These are phyloP conservation scores for Davidsoniella virescens DNA, from an alignment of 2,329 filamentous ascomycete genomes.

Conservation along the genomic window DNA sequence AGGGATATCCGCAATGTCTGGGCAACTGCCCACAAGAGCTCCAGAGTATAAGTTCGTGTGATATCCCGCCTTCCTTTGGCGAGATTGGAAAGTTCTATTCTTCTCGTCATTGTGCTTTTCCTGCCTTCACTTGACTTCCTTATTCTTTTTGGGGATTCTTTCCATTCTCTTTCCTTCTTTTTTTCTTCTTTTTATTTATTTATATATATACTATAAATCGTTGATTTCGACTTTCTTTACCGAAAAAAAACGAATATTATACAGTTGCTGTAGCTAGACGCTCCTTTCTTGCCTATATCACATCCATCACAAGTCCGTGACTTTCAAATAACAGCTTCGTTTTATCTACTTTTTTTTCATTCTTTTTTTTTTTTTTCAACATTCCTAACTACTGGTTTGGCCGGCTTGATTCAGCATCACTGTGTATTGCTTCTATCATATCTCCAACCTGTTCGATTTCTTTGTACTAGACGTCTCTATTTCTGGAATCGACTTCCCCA, in stretches of 20 bases:
- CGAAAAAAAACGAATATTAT: conserved; percentile 1
- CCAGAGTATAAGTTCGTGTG: too few relatives aligned
- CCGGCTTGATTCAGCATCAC: too few relatives aligned
- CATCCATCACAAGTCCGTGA: background rate
- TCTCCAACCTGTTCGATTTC: background rate
- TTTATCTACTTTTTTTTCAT: conserved; percentile 7
- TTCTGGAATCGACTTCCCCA: background rate
- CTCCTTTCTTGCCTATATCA: conserved; percentile 9
- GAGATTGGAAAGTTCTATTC: too few relatives aligned
- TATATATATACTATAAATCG: conserved; percentile 8
- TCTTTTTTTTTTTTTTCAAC: conserved; percentile 9
- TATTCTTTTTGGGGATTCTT: background rate
- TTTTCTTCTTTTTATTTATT: conserved; percentile 12
- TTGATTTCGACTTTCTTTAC: conserved; percentile 10
- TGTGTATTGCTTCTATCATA: conserved; percentile 4
- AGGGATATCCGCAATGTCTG: too few relatives aligned
- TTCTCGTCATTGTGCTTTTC: background rate
- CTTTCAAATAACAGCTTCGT: conserved; percentile 5
- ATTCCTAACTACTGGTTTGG: too few relatives aligned
- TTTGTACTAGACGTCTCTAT: too few relatives aligned
- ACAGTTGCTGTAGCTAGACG: conserved; percentile 12
- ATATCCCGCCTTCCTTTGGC: too few relatives aligned
- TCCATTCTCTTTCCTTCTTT: conserved; percentile 8
- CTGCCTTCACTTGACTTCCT: background rate
- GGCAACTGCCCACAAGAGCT: too few relatives aligned